Base-by-base conservation (phyloP, 805 yeast species). In the Nakazawaea peltata region DNA sequence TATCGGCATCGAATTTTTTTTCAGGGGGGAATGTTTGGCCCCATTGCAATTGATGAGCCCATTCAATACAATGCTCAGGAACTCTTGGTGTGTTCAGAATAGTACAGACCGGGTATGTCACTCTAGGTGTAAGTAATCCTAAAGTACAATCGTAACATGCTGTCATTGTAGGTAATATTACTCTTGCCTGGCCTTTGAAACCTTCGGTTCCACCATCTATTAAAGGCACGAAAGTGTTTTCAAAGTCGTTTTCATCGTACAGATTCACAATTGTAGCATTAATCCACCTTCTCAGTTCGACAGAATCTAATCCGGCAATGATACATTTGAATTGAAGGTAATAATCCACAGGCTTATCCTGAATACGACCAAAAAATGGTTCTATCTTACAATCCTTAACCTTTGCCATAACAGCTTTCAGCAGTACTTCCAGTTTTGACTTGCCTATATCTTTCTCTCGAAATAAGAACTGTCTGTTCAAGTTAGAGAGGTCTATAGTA, bases 151-250 rank as follows among this genome's bases (percentile, higher is more conserved):
- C 97, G 61, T 85, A 90, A 57, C 98, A 90, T 0, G 96, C 81
- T 0, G 90, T 75, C 21, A 86, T 56, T 0, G 85, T 76, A 1
- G 98, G 97, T 13, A 87, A 57, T 26, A 90, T 86, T 11, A 86
- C 81, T 48, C 95, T 77, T 11, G 87, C 72, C 49, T 90, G 95
- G 3, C 98, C 98, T 44, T 82, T 71, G 50, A 90, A 81, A 0
- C 97, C 97, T 51, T 90, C 97, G 0, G 95, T 82, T 3, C 97
- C 98, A 4, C 97, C 97, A 53, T 90, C 98, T 12, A 92, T 75
- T 51, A 90, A 54, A 0, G 87, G 86, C 30, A 76, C 74, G 14
- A 74, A 54, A 2, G 64, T 55, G 18, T 32, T 28, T 11, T 61
- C 65, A 11, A 69, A 69, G 33, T 63, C 61, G 2, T 72, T 67